These are phyloP conservation scores for Vitis rupestris DNA, from an alignment of 164 flowering plant genomes.

Conservation along the genomic window DNA sequence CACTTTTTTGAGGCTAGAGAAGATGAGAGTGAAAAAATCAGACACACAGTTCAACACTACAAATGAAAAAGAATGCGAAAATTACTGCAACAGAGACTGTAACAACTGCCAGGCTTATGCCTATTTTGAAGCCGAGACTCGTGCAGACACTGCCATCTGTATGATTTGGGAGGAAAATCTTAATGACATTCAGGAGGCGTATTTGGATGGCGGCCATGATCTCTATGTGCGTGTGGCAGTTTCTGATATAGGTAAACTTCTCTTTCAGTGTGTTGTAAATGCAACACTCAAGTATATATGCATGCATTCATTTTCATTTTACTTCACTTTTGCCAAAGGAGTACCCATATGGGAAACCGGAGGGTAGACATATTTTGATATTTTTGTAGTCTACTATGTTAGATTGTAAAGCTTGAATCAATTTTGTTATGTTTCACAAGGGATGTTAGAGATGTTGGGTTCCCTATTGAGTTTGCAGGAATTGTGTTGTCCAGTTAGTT, in stretches of 20 bases:
- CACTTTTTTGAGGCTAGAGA: conserved; percentile 25
- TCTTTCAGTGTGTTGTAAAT: background rate
- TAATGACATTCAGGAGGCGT: conserved; percentile 30
- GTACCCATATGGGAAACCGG: too few species aligned
- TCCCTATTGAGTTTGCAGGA: too few species aligned
- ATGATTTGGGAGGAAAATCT: conserved; percentile 34
- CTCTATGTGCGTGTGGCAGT: conserved; percentile 23
- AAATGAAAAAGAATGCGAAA: conserved; percentile 23
- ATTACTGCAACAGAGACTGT: conserved; percentile 12
- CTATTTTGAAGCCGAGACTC: conserved; percentile 4
- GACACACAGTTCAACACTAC: conserved; percentile 15
- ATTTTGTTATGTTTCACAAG: too few species aligned
- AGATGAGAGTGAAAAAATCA: conserved; percentile 30
- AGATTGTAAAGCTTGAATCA: too few species aligned
- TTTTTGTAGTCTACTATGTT: too few species aligned
- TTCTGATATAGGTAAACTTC: conserved; percentile 21
- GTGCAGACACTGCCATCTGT: conserved; percentile 5
- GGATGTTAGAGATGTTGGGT: too few species aligned
- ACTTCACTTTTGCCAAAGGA: too few species aligned
- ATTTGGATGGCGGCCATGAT: conserved; percentile 9
- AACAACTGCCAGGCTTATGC: conserved; percentile 32
- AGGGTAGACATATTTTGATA: too few species aligned
- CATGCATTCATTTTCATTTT: too few species aligned
- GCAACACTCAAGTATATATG: too few species aligned
- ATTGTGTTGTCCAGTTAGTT: too few species aligned